Conservation (phyloP, 108 stramenopile species). For the Cyclotella choctawhatcheeana region DNA sequence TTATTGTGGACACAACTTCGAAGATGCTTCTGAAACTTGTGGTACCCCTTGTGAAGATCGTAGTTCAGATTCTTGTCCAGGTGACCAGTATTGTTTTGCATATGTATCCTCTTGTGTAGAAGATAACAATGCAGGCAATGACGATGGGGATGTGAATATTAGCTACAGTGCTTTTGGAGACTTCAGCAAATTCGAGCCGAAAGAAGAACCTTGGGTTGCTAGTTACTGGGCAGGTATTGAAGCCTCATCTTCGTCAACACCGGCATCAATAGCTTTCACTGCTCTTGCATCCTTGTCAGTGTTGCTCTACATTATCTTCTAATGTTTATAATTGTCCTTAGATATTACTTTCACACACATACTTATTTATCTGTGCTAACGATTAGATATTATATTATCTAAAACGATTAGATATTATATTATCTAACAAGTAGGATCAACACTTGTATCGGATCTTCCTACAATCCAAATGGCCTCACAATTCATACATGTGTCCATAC, state of each 20-base stretch:
- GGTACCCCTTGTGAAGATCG: conserved; percentile 20
- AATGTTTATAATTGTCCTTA: too few species aligned
- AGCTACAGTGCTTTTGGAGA: conserved; percentile 1
- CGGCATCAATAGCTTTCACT: conserved; percentile 8
- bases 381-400: too few species aligned
- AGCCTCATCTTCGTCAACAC: conserved; percentile 1
- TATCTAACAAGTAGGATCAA: too few species aligned
- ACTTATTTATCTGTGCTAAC: too few species aligned
- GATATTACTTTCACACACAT: too few species aligned
- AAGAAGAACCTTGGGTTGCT: conserved; percentile 17
- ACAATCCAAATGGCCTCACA: conserved; percentile 69
- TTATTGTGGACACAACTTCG: conserved; percentile 36
- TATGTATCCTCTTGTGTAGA: conserved; percentile 34
- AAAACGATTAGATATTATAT: too few species aligned
- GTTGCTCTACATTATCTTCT: background rate
- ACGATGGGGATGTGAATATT: background rate
- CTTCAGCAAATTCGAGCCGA: conserved; percentile 4
- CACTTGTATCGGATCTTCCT: background rate
- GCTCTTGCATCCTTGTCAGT: background rate
- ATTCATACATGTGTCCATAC: conserved; percentile 40
- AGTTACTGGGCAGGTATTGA: conserved; percentile 11
- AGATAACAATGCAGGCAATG: background rate
- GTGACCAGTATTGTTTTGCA: conserved; percentile 38
- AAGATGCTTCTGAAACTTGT: conserved; percentile 38
- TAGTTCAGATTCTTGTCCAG: conserved; percentile 26